These are phyloP conservation scores for Malassezia slooffiae DNA, from an alignment of 1,284 basidiomycete genomes.

Conservation along the genomic window DNA sequence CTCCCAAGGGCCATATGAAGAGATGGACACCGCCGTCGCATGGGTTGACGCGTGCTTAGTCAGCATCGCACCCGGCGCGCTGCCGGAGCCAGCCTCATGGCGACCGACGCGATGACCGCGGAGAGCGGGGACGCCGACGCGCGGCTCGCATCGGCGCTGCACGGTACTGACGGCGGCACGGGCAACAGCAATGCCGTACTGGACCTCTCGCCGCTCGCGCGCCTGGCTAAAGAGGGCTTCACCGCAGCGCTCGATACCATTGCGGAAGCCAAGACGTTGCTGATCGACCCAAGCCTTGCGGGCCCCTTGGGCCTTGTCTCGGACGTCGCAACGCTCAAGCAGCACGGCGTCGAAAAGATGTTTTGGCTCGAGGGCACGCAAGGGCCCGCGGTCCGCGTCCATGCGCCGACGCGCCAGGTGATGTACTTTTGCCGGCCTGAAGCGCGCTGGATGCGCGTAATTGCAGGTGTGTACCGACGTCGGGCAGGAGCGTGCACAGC, in stretches of 20 bases:
- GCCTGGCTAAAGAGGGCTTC: slow-evolving; percentile 24
- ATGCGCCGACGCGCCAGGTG: slow-evolving; percentile 73
- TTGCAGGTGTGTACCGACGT: slow-evolving; percentile 73
- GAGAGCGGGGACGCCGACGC: no score
- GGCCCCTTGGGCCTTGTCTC: slow-evolving; percentile 86
- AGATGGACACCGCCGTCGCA: no score
- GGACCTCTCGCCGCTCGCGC: slow-evolving; percentile 15
- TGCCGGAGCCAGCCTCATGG: no score
- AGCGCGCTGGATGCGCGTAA: slow-evolving; percentile 72
- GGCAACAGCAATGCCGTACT: no score
- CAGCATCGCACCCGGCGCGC: no score
- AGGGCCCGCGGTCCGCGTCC: slow-evolving; percentile 33
- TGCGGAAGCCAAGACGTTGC: slow-evolving; percentile 67
- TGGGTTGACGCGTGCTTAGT: no score
- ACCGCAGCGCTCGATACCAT: slow-evolving; percentile 26
- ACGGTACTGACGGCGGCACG: no score
- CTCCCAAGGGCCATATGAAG: no score
- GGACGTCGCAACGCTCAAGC: slow-evolving; percentile 82
- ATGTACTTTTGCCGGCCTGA: slow-evolving; percentile 85
- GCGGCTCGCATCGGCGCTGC: no score
- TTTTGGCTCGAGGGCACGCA: slow-evolving; percentile 73
- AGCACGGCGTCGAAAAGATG: slow-evolving; percentile 98
- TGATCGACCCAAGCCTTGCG: slow-evolving; percentile 74
- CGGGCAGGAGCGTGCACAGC: no score
- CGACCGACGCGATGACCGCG: no score